Percentiles rank a stretch among this genome's conserved stretches.
These are phyloP conservation scores for Trichoderma erinaceum DNA, from an alignment of 495 filamentous ascomycete species.

Conservation along the genomic window DNA sequence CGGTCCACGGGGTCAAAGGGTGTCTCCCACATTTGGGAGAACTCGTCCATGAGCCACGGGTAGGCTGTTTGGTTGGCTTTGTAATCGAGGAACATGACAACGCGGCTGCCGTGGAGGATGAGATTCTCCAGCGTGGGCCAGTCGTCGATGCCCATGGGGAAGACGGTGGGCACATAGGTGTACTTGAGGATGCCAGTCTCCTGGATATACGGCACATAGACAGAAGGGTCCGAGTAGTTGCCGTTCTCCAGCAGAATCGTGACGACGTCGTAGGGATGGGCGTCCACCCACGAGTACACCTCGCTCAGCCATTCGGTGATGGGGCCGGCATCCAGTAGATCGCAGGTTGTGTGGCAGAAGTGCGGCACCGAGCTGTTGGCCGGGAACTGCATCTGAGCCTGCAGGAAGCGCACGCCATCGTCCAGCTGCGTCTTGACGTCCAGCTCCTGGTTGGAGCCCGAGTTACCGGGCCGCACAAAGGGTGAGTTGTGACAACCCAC, in stretches of 20 bases:
- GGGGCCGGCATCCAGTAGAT: conserved; percentile 71
- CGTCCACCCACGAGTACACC: conserved; percentile 66
- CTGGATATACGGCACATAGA: conserved; percentile 48
- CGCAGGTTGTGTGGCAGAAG: conserved; percentile 69
- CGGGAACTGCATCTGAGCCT: conserved; percentile 63
- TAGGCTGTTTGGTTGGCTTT: conserved; percentile 70
- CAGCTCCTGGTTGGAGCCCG: conserved; percentile 71
- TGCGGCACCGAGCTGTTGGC: conserved; percentile 47
- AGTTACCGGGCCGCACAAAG: conserved; percentile 64
- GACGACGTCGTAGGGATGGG: conserved; percentile 84
- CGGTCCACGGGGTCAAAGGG: conserved; percentile 60
- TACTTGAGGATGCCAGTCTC: conserved; percentile 61
- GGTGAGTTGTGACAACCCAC: conserved; percentile 84
- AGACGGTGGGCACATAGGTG: conserved; percentile 62
- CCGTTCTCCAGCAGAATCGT: conserved; percentile 83
- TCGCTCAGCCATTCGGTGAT: conserved; percentile 64
- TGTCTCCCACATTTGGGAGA: conserved; percentile 71
- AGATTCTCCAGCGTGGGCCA: conserved; percentile 82
- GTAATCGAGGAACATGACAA: conserved; percentile 64
- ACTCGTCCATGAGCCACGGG: conserved; percentile 72
- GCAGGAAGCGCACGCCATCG: conserved; percentile 85
- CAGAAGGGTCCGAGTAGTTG: conserved; percentile 49
- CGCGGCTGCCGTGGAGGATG: conserved; percentile 56
- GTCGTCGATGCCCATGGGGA: conserved; percentile 62
- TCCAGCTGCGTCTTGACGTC: conserved; percentile 69